Base-by-base conservation (phyloP, 495 filamentous ascomycete species). In the Poronia punctata region DNA sequence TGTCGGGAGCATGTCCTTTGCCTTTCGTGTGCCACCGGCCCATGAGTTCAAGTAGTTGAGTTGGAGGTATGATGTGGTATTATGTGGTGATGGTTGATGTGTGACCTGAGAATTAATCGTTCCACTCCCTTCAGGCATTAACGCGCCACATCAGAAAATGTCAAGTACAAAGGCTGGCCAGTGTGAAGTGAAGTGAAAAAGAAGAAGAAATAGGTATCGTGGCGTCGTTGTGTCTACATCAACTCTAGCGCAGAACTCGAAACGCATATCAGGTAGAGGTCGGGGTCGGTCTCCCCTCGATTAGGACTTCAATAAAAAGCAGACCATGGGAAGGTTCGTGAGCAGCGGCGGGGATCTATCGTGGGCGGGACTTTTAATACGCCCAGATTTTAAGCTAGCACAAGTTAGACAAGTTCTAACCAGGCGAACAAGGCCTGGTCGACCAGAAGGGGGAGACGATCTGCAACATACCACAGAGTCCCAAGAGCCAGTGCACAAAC, bases 401-500 rank as follows among this genome's bases (percentile, higher is more conserved):
- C 17, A 42, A 39, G 52, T 68, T 45, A 68, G 60, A 32, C 30
- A 24, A 22, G 22, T 26, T 27, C 1, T 3, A 5, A 21, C 8
- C 35, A 37, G n/a, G n/a, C 25, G 5, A 23, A 19, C 4, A 17
- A 6, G 9, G 14, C 2, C 7, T 17, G 5, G n/a, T n/a, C n/a
- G n/a, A n/a, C n/a, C 19, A 15, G n/a, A 12, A 43, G 18, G 16
- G 10, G 8, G 10, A 20, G 9, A 31, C 30, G 5, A 4, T 43
- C 21, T 7, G 34, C 16, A 23, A 75, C 88, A 71, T 81, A 98
- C 92, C 66, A 94, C 75, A 52, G 93, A 95, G 69, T 98, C 92
- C 92, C 92, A 98, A 52, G 92, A 98, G 68, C 92, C 92, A 54
- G 92, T 98, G 74, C 92, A 97, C 71, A 98, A 74, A 70, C 92